Base-by-base conservation (phyloP, 2,329 filamentous ascomycete genomes). In the Elsinoe arachidis region DNA sequence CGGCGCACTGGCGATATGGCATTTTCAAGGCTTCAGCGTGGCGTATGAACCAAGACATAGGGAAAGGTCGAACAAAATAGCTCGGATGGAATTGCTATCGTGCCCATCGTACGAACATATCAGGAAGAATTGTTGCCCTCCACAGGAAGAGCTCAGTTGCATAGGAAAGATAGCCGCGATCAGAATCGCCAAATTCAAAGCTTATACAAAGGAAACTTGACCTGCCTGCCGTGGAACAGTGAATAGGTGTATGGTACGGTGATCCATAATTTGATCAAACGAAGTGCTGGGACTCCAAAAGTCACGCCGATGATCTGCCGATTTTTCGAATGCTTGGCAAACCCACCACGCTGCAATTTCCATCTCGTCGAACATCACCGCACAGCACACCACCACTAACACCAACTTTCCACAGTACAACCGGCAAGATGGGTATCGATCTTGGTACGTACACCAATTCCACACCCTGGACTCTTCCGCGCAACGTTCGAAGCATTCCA, bases 401-500 rank as follows among this genome's bases (percentile, higher is more conserved):
- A 23, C 35, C 54, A 39, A 47, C 26, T 33, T 47, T 23, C 26
- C 34, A 49, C 43, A 41, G 43, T 23, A 56, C 49, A 47, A 30
- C 54, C 54, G 57, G 38, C 58, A 49, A 54, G 54, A 59, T 61
- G 60, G 60, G 58, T 55, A 61, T 61, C 33, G 60, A 61, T 57
- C 52, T 61, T 6, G 56, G 56, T 58, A 58, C 39, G 56, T 58
- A 41, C 14, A 39, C 14, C 37, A 54, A 39, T 54, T 26, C 15
- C 37, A 19, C 37, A 21, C n/a, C n/a, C n/a, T 14, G 6, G 23
- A 34, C 2, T 52, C 26, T 26, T 26, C 11, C 15, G 30, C 14
- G 26, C 26, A n/a, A 2, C 26, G 34, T 34, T 19, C 30, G 15
- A 17, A 15, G 7, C 5, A 15, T 14, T 7, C 35, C 30, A 9